phyloP scores from a whole-genome alignment of 176 grass and related monocot species.

The Poa annua region DNA sequence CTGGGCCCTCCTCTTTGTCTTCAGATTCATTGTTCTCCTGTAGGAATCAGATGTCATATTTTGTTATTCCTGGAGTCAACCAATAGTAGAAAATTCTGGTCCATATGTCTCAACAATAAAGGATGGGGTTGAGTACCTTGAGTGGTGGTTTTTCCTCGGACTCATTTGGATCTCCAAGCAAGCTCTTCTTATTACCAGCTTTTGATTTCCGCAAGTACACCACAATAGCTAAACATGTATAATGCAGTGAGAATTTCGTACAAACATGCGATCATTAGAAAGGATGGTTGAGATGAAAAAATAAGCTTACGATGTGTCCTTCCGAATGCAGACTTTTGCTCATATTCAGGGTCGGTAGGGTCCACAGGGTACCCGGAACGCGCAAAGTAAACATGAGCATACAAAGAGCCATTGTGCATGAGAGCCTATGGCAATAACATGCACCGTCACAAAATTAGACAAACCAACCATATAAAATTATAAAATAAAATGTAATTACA shows the following conservation, averaged over 20 bases:
- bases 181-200: slow-evolving; percentile 90
- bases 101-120: slow-evolving; percentile 27
- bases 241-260: slow-evolving; percentile 13
- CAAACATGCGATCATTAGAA: slow-evolving; percentile 19
- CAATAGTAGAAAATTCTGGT: slow-evolving; percentile 4
- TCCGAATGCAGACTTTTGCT: slow-evolving; percentile 76
- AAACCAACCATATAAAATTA: not conserved
- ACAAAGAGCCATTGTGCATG: slow-evolving; percentile 89
- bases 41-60: slow-evolving; percentile 26
- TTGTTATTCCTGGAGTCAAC: slow-evolving; percentile 40
- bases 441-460: not conserved
- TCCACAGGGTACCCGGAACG: slow-evolving; percentile 93
- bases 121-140: slow-evolving; percentile 46
- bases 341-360: slow-evolving; percentile 93
- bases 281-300: slow-evolving; percentile 3
- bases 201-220: slow-evolving; percentile 90
- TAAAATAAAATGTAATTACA: slow-evolving; percentile 11
- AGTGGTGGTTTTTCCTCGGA: slow-evolving; percentile 47
- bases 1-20: slow-evolving; percentile 69
- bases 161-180: slow-evolving; percentile 71
- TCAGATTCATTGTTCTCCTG: slow-evolving; percentile 66
- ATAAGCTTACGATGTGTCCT: slow-evolving; percentile 75
- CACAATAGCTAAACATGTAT: slow-evolving; percentile 72
- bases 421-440: slow-evolving; percentile 59
- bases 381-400: slow-evolving; percentile 99